Evolutionary conservation across 257 asterid species (phyloP).

Genomic region (Capsicum chinense): DNA sequence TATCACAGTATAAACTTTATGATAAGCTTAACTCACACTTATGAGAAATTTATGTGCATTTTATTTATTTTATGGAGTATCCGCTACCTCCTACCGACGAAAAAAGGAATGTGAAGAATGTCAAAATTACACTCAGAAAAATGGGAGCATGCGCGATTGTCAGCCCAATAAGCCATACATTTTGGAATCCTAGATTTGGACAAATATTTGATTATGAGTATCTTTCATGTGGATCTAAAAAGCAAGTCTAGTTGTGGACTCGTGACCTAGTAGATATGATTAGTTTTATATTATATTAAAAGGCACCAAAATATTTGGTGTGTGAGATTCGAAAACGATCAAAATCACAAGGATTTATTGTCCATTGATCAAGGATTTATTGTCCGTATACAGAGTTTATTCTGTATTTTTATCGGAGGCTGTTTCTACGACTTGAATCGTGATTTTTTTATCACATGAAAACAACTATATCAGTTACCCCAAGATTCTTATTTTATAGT

Average conservation of each 20-base stretch:
- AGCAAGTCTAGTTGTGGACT: slow-evolving; percentile 41
- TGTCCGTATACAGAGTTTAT: too few relatives aligned
- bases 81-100: neutral
- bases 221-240: slow-evolving; percentile 55
- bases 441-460: too few relatives aligned
- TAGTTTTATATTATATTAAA: neutral
- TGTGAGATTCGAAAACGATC: too few relatives aligned
- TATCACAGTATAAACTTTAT: neutral
- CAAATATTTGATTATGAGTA: slow-evolving; percentile 24
- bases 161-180: slow-evolving; percentile 33
- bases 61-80: neutral
- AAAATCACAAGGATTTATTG: too few relatives aligned
- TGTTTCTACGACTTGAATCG: too few relatives aligned
- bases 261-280: slow-evolving; percentile 20
- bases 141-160: slow-evolving; percentile 39
- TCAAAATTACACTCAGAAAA: slow-evolving; percentile 18
- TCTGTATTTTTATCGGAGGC: too few relatives aligned
- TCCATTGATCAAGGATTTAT: too few relatives aligned
- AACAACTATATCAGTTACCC: too few relatives aligned
- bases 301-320: too few relatives aligned
- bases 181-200: slow-evolving; percentile 27
- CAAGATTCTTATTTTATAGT: too few relatives aligned
- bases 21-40: neutral
- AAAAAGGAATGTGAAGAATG: neutral
- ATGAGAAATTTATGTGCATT: neutral